Evolutionary conservation across 2,329 filamentous ascomycete genomes (phyloP), one percentile per base, ranked within the genome.

Genomic region (Fusarium anguioides): DNA sequence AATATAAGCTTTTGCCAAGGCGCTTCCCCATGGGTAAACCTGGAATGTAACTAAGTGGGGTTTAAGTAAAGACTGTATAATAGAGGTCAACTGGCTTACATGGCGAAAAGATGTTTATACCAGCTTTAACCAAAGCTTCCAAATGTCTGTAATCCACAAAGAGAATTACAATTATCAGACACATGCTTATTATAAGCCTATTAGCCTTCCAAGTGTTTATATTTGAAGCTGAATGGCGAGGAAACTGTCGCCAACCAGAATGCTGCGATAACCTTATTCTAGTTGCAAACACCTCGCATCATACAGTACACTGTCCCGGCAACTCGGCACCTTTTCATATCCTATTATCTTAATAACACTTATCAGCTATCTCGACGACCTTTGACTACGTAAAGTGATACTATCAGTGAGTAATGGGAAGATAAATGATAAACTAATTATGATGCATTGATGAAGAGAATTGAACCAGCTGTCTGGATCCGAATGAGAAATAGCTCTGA

Each of bases 181-280:
- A 14, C 14, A 15, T 15, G 20, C 20, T 23, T 40, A 17, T 15
- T 17, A 18, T 39, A 39, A 23, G 5, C 20, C 17, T 23, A 40
- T 17, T 23, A 23, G 37, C 14, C 12, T 40, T 10, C 5, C 14
- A 23, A 8, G 20, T 17, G 20, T 20, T 27, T 11, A 27, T 27
- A 27, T 27, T 11, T 10, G 26, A 5, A 2, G n/a, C 23, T 18
- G 5, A 29, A 20, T 23, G 7, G n/a, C 6, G n/a, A 44, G 12
- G 15, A 23, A 7, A 17, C 7, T n/a, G 4, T 46, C 10, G 20
- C 47, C 47, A 50, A 50, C 47, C 47, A 41, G 1, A 50, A 3
- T 8, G 18, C 33, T 15, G 18, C 47, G 47, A 50, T 50, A 50
- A 50, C 33, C 47, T 41, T 50, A 18, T 50, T 50, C 35, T 6